phyloP scores from a whole-genome alignment of 1,284 basidiomycete genomes.

The Irpex lacteus region DNA sequence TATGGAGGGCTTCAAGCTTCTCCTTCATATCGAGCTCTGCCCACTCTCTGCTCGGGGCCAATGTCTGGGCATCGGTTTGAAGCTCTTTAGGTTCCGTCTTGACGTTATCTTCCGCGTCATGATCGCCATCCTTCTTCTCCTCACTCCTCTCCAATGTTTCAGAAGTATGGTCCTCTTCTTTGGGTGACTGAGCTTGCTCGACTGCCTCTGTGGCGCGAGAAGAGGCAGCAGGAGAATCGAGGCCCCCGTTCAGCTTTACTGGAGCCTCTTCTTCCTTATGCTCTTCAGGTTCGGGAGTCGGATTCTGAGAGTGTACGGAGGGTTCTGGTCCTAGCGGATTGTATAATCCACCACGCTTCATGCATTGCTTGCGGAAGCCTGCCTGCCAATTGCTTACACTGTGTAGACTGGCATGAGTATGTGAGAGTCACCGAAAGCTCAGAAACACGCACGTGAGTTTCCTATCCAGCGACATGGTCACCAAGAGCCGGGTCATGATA shows the following conservation, averaged over 20 bases:
- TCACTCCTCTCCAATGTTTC: not conserved
- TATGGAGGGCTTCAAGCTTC: constrained; percentile 76
- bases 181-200: not conserved
- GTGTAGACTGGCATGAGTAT: constrained; percentile 17
- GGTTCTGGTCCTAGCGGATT: constrained; percentile 69
- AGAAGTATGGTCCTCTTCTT: constrained; percentile 6
- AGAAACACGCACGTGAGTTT: constrained; percentile 64
- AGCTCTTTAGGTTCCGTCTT: not conserved
- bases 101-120: not conserved
- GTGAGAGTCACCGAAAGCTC: constrained; percentile 3
- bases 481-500: constrained; percentile 69
- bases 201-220: not conserved
- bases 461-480: constrained; percentile 74
- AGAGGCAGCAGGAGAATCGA: not conserved
- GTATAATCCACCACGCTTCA: constrained; percentile 61
- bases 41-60: constrained; percentile 52
- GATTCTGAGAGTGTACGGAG: constrained; percentile 19
- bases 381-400: constrained; percentile 78
- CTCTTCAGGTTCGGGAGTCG: constrained; percentile 15
- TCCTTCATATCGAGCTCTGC: constrained; percentile 63
- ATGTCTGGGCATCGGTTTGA: constrained; percentile 5
- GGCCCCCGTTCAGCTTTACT: constrained; percentile 1
- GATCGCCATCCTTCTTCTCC: constrained; percentile 17
- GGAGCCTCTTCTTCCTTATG: not conserved
- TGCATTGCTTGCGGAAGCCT: constrained; percentile 67